Evolutionary conservation across 1,284 basidiomycete species (phyloP), one percentile per base, ranked within the genome.

Genomic region (Ganoderma boninense): DNA sequence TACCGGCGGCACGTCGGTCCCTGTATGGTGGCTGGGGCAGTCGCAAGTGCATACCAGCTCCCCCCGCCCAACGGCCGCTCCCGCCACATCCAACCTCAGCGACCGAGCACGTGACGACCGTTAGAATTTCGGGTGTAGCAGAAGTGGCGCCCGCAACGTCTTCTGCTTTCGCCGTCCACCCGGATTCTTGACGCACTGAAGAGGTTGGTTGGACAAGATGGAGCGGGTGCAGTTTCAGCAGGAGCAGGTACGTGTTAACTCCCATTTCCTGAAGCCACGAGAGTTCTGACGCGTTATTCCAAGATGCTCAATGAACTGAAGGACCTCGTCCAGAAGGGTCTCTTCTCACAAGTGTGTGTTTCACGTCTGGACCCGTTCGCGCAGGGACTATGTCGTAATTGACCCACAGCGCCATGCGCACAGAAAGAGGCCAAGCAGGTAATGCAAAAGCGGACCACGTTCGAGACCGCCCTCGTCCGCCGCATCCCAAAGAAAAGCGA

Each of bases 271-370:
- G 2, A 62, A 35, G 13, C 23, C 52, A 44, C 38, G 23, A 54
- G 5, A 43, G 38, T 1, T 13, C 14, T 63, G 59, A 40, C 38
- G 8, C 46, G 59, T 62, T 59, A 60, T 52, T 71, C 40, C 72
- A 52, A 93, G 90, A 97, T 97, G 89, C 93, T 98, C 87, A 90
- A 94, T 68, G 97, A 98, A 90, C 93, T 99, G 77, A 97, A 96
- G 83, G 96, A 98, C 82, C 87, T 98, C 32, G 91, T 95, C 74
- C 90, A 96, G 76, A 96, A 94, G 82, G 90, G 90, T 71, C 84
- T 98, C 69, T 98, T 99, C 81, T 91, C 94, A 1, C 88, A 92
- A 82, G 95, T 95, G 74, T 78, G 88, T 79, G 38, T 62, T 62
- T 35, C 32, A 44, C 38, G 42, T 62, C 16, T 32, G 18, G 6